These are phyloP conservation scores for Chlorella ohadii DNA, from an alignment of 139 green algal genomes.

Conservation along the genomic window DNA sequence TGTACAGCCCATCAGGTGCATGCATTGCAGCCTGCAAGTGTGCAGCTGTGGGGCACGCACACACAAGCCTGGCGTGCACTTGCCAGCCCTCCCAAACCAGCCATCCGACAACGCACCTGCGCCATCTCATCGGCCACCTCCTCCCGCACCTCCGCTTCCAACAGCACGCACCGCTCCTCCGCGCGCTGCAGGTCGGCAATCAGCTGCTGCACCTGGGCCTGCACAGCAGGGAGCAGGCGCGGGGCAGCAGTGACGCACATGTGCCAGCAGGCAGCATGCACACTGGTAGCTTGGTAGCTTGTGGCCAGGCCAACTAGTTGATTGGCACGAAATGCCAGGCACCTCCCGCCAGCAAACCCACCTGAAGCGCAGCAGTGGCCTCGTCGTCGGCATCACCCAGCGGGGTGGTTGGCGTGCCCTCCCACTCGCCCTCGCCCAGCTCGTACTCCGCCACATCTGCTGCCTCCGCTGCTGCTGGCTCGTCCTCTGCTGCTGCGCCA, in stretches of 20 bases:
- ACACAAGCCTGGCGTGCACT: not conserved
- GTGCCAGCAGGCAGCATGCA: not conserved
- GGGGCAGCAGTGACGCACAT: no score
- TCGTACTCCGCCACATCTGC: not conserved
- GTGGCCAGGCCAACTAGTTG: no score
- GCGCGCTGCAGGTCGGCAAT: constrained; percentile 45
- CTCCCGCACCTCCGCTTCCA: constrained; percentile 60
- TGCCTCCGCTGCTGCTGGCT: not conserved
- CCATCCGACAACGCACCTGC: constrained; percentile 3
- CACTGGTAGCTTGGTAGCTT: not conserved
- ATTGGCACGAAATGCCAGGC: no score
- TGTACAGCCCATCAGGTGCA: no score
- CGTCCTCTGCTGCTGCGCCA: not conserved
- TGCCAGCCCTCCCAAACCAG: no score
- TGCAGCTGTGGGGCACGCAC: no score
- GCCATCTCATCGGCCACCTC: constrained; percentile 68
- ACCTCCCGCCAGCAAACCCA: not conserved
- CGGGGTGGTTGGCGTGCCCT: constrained; percentile 25
- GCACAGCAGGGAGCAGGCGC: no score
- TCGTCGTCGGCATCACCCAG: constrained; percentile 39
- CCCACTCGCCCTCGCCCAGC: not conserved
- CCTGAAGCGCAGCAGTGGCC: constrained; percentile 19
- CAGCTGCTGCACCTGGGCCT: constrained; percentile 53
- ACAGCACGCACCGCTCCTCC: constrained; percentile 48
- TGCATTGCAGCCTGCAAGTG: not conserved